Percentiles rank a stretch among this genome's conserved stretches.
phyloP scores from a whole-genome alignment of 1,284 basidiomycete genomes.

The Pseudozyma tsukubaensis region DNA sequence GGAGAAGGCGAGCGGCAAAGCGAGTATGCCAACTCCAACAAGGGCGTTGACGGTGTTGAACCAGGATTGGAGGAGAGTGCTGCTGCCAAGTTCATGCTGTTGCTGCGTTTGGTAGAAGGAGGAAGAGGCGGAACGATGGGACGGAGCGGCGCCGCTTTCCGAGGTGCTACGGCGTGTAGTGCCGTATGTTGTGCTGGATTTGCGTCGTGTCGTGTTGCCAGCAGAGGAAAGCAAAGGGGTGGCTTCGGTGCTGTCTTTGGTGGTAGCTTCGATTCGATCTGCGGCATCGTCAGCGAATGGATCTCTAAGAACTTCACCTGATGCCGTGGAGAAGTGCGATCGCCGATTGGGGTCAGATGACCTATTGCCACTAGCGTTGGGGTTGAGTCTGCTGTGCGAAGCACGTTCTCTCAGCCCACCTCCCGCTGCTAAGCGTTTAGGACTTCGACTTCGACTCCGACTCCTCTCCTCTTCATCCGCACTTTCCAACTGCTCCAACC shows the following conservation, averaged over 20 bases:
- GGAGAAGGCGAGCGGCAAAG: constrained; percentile 64
- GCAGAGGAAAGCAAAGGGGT: constrained; percentile 9
- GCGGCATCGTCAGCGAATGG: constrained; percentile 39
- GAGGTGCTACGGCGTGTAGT: not conserved
- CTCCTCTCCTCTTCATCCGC: constrained; percentile 45
- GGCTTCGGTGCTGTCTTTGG: constrained; percentile 19
- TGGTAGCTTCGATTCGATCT: not conserved
- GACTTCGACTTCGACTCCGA: constrained; percentile 52
- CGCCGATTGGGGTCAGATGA: not conserved
- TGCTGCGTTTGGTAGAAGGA: constrained; percentile 16
- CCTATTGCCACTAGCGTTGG: not conserved
- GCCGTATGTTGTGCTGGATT: constrained; percentile 18
- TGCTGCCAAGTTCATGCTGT: constrained; percentile 41
- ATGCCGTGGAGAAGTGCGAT: constrained; percentile 20
- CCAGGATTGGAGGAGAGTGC: constrained; percentile 65
- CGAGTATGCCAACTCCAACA: constrained; percentile 65
- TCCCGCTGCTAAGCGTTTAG: constrained; percentile 35
- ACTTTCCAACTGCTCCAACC: constrained; percentile 36
- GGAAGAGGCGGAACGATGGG: constrained; percentile 10
- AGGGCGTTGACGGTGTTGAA: constrained; percentile 68
- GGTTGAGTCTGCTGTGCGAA: constrained; percentile 29
- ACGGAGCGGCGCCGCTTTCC: too few relatives aligned
- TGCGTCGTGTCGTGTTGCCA: constrained; percentile 4
- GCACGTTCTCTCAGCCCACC: constrained; percentile 14
- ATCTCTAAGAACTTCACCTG: constrained; percentile 43